Conservation (phyloP, 2,329 filamentous ascomycete species). For the Teratosphaeria nubilosa region DNA sequence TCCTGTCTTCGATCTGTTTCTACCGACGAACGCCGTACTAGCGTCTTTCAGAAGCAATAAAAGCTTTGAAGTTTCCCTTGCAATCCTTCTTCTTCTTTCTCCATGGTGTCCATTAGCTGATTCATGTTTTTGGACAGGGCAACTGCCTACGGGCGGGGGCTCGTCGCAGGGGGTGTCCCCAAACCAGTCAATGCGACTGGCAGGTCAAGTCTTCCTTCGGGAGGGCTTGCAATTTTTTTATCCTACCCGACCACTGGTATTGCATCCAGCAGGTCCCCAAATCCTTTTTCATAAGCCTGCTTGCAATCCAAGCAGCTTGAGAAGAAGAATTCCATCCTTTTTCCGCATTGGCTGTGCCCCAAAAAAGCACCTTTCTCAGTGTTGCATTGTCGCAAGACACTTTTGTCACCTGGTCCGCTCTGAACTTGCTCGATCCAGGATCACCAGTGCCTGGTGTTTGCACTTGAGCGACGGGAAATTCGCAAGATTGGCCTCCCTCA, state of each 20-base stretch:
- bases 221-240: not conserved
- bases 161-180: not conserved
- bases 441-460: no score
- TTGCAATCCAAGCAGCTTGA: not conserved
- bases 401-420: no score
- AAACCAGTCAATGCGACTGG: not conserved
- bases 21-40: not conserved
- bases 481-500: no score
- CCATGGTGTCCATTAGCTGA: not conserved
- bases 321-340: not conserved
- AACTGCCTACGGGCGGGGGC: not conserved
- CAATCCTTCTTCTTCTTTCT: not conserved
- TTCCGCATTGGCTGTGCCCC: not conserved
- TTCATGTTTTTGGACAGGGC: not conserved
- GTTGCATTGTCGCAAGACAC: no score
- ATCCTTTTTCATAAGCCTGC: conserved; percentile 4
- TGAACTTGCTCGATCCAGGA: not conserved
- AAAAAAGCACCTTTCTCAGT: no score
- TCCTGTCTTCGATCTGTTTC: not conserved
- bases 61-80: not conserved
- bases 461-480: no score
- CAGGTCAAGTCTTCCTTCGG: not conserved
- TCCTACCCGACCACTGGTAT: not conserved
- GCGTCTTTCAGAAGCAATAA: not conserved
- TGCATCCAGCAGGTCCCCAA: conserved; percentile 3